phyloP scores from a whole-genome alignment of 2,329 filamentous ascomycete genomes.

The Fusarium sp. region DNA sequence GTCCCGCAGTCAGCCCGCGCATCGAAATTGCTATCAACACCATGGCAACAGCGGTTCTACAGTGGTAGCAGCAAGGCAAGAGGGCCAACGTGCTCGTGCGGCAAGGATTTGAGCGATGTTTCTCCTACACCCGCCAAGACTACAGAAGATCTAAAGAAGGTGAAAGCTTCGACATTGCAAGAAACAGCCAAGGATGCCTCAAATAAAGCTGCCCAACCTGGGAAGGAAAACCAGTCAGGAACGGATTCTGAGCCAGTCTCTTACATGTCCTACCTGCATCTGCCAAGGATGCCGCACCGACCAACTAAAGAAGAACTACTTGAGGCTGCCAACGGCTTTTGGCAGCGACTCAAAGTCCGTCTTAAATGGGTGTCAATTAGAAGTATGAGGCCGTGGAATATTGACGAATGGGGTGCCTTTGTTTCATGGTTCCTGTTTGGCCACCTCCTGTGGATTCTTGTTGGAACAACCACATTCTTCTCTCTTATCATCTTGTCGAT shows the following conservation, averaged over 20 bases:
- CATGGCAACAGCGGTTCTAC: slow-evolving; percentile 34
- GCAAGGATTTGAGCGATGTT: slow-evolving; percentile 34
- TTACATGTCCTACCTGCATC: slow-evolving; percentile 68
- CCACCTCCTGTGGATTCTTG: slow-evolving; percentile 93
- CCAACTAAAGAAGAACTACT: slow-evolving; percentile 94
- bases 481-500: slow-evolving; percentile 89
- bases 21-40: slow-evolving; percentile 9
- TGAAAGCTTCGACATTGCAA: slow-evolving; percentile 19
- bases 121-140: slow-evolving; percentile 18
- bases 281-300: slow-evolving; percentile 80
- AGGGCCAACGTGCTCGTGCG: slow-evolving; percentile 41
- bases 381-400: slow-evolving; percentile 92
- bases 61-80: slow-evolving; percentile 26
- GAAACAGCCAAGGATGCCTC: slow-evolving; percentile 23
- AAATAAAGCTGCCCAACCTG: slow-evolving; percentile 13
- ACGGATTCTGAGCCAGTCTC: slow-evolving; percentile 56
- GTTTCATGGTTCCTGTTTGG: slow-evolving; percentile 93
- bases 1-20: neutral
- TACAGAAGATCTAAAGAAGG: slow-evolving; percentile 30
- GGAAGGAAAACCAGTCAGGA: slow-evolving; percentile 21
- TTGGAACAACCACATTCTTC: slow-evolving; percentile 97
- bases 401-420: slow-evolving; percentile 95
- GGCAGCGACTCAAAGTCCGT: slow-evolving; percentile 86
- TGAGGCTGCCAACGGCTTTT: slow-evolving; percentile 90
- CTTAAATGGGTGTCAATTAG: slow-evolving; percentile 99